phyloP scores from a whole-genome alignment of 306 rosid species.

The Fragaria nilgerrensis region DNA sequence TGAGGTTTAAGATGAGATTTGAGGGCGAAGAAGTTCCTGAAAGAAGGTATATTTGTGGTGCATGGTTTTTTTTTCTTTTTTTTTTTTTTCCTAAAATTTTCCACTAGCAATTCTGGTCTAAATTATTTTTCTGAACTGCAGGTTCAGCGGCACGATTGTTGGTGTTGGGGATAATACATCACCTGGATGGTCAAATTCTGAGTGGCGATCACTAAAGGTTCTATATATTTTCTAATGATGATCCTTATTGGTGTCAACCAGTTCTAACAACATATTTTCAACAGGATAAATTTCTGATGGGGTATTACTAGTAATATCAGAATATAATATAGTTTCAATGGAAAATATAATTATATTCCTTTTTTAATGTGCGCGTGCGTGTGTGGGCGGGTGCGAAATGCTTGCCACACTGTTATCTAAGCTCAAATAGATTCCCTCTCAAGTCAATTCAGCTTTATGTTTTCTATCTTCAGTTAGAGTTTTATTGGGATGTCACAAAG shows the following conservation, averaged over 20 bases:
- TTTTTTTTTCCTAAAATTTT: background rate
- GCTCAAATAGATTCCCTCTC: background rate
- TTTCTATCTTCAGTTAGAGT: background rate
- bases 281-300: background rate
- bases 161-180: slow-evolving; percentile 81
- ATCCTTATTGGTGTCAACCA: background rate
- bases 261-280: background rate
- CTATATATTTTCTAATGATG: slow-evolving; percentile 14
- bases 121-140: slow-evolving; percentile 32
- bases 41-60: slow-evolving; percentile 61
- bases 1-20: slow-evolving; percentile 98
- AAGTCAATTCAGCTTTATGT: background rate
- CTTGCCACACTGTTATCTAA: background rate
- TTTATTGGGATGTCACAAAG: background rate
- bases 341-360: background rate
- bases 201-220: slow-evolving; percentile 96
- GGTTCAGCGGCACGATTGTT: slow-evolving; percentile 97
- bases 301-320: background rate
- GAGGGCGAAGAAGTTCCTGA: slow-evolving; percentile 99
- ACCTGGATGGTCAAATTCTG: slow-evolving; percentile 83
- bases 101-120: slow-evolving; percentile 5
- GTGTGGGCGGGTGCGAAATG: background rate
- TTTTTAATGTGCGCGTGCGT: background rate
- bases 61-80: background rate
- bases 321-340: background rate